Evolutionary conservation across 169 alveolate genomes (phyloP), one percentile per base, ranked within the genome.

Genomic region (Plasmodium knowlesi): DNA sequence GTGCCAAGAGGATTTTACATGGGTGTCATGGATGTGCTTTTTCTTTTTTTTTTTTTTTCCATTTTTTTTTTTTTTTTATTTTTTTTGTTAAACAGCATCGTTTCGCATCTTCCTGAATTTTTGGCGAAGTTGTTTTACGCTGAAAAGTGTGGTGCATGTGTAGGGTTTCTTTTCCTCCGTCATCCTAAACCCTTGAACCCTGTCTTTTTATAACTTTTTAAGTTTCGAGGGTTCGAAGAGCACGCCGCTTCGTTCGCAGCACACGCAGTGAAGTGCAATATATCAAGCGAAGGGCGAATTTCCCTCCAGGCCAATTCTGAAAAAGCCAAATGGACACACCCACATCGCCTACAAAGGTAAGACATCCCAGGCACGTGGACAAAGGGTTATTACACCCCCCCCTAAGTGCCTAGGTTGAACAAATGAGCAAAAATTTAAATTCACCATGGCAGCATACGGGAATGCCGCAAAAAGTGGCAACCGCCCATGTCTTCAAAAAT

Each of bases 211-310:
- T 9, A 8, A 50, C 54, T 74, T 74, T 74, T 74, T 74, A 16
- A 74, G 25, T 76, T 76, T 32, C 76, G 76, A 67, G 76, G 76
- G 76, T 67, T 67, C 76, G 37, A 67, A 67, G 76, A 67, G 37
- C 37, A 25, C 37, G 76, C 9, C 10, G 30, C 25, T 50, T 50
- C 12, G 61, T 50, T 50, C 61, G 22, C 3, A 50, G 22, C 61
- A 16, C 61, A 50, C 61, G 57, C 19, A 46, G 57, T 10, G 57
- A 46, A 46, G 57, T 46, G 19, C 19, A 46, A 9, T 12, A 19
- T 46, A 46, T 6, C 57, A 46, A 46, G 57, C 19, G 19, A 12
- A 1, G n/a, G 25, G 61, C 6, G 61, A 50, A 16, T 50, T 8
- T 12, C 61, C 61, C 16, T 12, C 3, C 22, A 50, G 8, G 61